Evolutionary conservation across 1,284 basidiomycete species (phyloP).

Genomic region (Ustilago crameri): DNA sequence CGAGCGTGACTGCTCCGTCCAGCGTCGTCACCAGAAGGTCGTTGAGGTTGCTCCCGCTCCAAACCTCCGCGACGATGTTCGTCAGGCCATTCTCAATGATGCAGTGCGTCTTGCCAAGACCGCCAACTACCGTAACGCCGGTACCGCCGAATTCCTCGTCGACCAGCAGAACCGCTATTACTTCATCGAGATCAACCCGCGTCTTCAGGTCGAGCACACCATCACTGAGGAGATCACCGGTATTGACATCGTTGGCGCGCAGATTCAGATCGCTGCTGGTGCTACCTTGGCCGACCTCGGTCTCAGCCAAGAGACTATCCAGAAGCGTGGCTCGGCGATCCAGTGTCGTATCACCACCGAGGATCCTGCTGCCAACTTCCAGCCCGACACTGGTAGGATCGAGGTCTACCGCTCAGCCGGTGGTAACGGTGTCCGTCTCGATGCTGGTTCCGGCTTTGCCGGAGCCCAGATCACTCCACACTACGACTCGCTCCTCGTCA

Average conservation of each 20-base stretch:
- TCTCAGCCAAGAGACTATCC: slow-evolving; percentile 94
- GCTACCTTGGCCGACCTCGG: slow-evolving; percentile 95
- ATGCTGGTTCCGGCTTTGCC: slow-evolving; percentile 96
- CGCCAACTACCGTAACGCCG: slow-evolving; percentile 97
- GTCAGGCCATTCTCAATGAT: slow-evolving; percentile 96
- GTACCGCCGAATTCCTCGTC: slow-evolving; percentile 98
- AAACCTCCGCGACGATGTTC: slow-evolving; percentile 88
- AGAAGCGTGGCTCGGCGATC: slow-evolving; percentile 95
- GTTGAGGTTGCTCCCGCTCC: slow-evolving; percentile 98
- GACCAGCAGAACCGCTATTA: slow-evolving; percentile 92
- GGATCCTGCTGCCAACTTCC: slow-evolving; percentile 89
- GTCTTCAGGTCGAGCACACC: slow-evolving; percentile 95
- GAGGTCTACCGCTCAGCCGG: slow-evolving; percentile 98
- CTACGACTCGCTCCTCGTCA: slow-evolving; percentile 97
- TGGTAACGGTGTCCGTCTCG: slow-evolving; percentile 97
- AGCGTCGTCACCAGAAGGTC: slow-evolving; percentile 99
- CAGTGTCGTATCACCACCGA: slow-evolving; percentile 99
- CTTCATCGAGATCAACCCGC: slow-evolving; percentile 98
- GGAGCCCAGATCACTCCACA: slow-evolving; percentile 99
- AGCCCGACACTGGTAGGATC: slow-evolving; percentile 98
- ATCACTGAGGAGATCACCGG: slow-evolving; percentile 99
- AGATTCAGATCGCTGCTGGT: slow-evolving; percentile 95
- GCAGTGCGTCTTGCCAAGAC: slow-evolving; percentile 97
- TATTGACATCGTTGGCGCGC: slow-evolving; percentile 96
- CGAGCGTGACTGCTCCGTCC: slow-evolving; percentile 98